Evolutionary conservation across 139 green algal species (phyloP), one percentile per base, ranked within the genome.

Genomic region (Bryopsis sp.): DNA sequence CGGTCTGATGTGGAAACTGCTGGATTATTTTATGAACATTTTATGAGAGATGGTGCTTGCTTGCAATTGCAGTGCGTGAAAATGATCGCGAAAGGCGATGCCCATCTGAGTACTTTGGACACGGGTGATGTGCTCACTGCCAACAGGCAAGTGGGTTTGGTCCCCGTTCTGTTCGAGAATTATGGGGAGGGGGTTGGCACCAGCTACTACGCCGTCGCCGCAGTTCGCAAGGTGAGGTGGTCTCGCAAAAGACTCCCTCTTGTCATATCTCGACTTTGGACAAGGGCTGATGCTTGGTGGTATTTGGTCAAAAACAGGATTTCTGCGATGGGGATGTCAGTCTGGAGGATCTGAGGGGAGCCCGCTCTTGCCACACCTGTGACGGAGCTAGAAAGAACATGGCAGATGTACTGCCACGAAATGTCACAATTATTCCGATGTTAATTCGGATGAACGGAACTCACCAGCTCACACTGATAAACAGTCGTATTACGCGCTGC

Each of bases 91-190:
- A 39, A 26, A 35, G 58, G 58, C 28, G 58, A 65, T 3, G 58
- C 58, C 7, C 58, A 65, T 26, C n/a, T 65, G 58, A 65, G 32
- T 8, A 65, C 58, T 3, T 22, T 65, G 58, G 58, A 65, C 58
- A 33, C 32, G 6, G 6, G 15, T 3, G 58, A 65, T 39, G 58
- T 65, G 28, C 8, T 65, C 29, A 39, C 3, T 3, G 58, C 58
- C 4, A 65, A 65, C 58, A 39, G 29, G 43, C 6, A 65, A 3
- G 19, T 32, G 32, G 58, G 31, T 5, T 24, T 65, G 6, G 29
- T 46, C 19, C 58, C 58, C 15, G 4, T 65, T 7, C 39, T 65
- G 4, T 39, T 22, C 29, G 58, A 65, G 28, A 61, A 61, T 7
- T 46, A 31, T 3, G 58, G 3, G 6, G 29, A 26, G 6, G 31